Evolutionary conservation across 2,329 filamentous ascomycete genomes (phyloP).

Genomic region (Cladosporium sp.): DNA sequence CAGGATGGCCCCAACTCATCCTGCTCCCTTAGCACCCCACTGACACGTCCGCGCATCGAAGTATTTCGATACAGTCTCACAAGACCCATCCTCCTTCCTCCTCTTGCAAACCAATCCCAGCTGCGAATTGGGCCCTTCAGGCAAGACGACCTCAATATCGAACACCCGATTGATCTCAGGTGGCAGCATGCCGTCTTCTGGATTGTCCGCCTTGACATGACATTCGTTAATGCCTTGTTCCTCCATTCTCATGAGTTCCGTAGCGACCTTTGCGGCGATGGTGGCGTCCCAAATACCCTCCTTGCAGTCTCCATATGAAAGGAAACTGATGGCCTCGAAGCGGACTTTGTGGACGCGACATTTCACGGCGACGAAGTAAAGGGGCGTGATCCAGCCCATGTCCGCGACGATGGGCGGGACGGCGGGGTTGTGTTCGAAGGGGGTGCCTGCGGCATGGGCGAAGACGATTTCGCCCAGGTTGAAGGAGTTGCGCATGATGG

Average conservation of each 20-base stretch:
- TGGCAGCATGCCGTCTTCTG: background rate
- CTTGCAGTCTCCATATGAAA: constrained; percentile 19
- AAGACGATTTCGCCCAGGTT: constrained; percentile 9
- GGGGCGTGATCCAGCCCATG: constrained; percentile 16
- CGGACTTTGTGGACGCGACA: constrained; percentile 22
- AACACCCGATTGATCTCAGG: background rate
- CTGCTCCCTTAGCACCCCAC: background rate
- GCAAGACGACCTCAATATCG: constrained; percentile 4
- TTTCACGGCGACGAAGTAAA: constrained; percentile 23
- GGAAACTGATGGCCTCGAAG: constrained; percentile 20
- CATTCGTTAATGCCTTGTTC: constrained; percentile 18
- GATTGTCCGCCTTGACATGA: background rate
- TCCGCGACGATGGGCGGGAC: constrained; percentile 4
- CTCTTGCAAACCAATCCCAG: constrained; percentile 7
- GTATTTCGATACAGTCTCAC: background rate
- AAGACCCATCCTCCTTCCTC: constrained; percentile 1
- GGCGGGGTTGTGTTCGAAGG: constrained; percentile 1
- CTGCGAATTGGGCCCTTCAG: background rate
- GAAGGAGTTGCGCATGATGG: constrained; percentile 9
- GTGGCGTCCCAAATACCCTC: constrained; percentile 23
- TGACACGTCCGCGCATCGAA: background rate
- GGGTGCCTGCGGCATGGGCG: constrained; percentile 1
- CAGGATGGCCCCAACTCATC: too few relatives aligned
- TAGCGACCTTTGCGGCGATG: constrained; percentile 16
- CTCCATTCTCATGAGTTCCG: constrained; percentile 20